Conservation (phyloP, 164 flowering plant genomes). For the Chloranthus sessilifolius region DNA sequence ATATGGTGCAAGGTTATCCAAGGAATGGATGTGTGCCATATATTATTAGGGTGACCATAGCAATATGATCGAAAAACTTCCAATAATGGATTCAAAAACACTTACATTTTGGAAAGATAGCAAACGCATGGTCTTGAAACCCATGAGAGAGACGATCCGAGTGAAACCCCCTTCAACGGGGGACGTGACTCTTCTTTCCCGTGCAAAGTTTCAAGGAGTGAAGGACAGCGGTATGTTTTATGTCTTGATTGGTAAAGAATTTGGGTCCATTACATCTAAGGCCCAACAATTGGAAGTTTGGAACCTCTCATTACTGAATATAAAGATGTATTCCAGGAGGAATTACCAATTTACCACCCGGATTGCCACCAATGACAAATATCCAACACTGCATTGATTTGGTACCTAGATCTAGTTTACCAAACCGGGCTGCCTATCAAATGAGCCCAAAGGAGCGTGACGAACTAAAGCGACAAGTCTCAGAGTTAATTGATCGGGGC, state of each 20-base stretch:
- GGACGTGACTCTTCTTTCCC: background rate
- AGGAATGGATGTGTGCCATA: slow-evolving; percentile 9
- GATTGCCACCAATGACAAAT: slow-evolving; percentile 5
- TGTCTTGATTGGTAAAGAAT: background rate
- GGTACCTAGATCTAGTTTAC: background rate
- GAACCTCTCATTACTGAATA: background rate
- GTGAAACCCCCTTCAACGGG: background rate
- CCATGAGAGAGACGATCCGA: background rate
- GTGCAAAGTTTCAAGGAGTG: background rate
- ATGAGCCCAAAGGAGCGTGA: slow-evolving; percentile 9
- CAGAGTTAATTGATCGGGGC: background rate
- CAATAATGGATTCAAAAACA: background rate
- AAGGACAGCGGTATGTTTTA: background rate
- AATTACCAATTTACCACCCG: background rate
- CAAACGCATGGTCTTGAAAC: background rate
- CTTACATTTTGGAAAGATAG: background rate
- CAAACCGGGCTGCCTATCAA: slow-evolving; percentile 5
- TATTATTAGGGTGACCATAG: slow-evolving; percentile 1
- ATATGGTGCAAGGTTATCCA: slow-evolving; percentile 11
- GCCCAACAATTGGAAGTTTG: too few relatives aligned
- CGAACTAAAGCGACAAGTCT: slow-evolving; percentile 5
- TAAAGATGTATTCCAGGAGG: background rate
- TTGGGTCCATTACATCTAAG: background rate
- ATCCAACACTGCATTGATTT: slow-evolving; percentile 4
- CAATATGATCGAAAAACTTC: background rate